Evolutionary conservation across 2,329 filamentous ascomycete species (phyloP).

Genomic region (Penicillium sp.): DNA sequence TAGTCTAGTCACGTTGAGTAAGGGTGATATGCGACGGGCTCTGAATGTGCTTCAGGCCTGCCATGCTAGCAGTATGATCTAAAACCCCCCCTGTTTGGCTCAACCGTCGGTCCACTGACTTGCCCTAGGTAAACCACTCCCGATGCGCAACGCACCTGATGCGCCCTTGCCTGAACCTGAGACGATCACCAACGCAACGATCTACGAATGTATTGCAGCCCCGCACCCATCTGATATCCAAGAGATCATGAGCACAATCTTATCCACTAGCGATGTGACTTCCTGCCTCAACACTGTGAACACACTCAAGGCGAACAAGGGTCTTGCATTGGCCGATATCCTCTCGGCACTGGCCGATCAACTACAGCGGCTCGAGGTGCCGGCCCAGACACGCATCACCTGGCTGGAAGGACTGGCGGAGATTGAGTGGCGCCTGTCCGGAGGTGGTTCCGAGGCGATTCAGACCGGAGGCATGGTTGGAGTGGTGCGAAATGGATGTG

Average conservation of each 20-base stretch:
- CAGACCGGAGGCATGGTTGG: slow-evolving; percentile 94
- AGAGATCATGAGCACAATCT: slow-evolving; percentile 77
- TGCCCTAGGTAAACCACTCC: slow-evolving; percentile 64
- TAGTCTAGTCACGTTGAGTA: slow-evolving; percentile 80
- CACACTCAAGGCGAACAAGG: slow-evolving; percentile 78
- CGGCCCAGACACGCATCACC: slow-evolving; percentile 78
- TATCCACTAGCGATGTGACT: slow-evolving; percentile 82
- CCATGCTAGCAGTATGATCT: slow-evolving; percentile 75
- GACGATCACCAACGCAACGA: slow-evolving; percentile 83
- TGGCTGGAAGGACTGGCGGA: slow-evolving; percentile 92
- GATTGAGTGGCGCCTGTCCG: slow-evolving; percentile 86
- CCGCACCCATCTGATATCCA: slow-evolving; percentile 86
- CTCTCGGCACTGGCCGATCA: slow-evolving; percentile 83
- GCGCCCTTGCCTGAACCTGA: slow-evolving; percentile 65
- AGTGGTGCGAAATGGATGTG: slow-evolving; percentile 80
- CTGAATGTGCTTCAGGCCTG: slow-evolving; percentile 96
- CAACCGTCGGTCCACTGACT: neutral
- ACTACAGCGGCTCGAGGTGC: slow-evolving; percentile 77
- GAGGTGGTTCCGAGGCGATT: slow-evolving; percentile 79
- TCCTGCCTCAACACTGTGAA: slow-evolving; percentile 86
- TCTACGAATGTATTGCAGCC: slow-evolving; percentile 96
- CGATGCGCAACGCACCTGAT: slow-evolving; percentile 59
- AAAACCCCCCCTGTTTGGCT: neutral
- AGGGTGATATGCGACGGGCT: slow-evolving; percentile 93
- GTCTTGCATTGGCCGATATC: slow-evolving; percentile 89